Base-by-base conservation (phyloP, 1,284 basidiomycete species). In the Ganoderma lucidum region DNA sequence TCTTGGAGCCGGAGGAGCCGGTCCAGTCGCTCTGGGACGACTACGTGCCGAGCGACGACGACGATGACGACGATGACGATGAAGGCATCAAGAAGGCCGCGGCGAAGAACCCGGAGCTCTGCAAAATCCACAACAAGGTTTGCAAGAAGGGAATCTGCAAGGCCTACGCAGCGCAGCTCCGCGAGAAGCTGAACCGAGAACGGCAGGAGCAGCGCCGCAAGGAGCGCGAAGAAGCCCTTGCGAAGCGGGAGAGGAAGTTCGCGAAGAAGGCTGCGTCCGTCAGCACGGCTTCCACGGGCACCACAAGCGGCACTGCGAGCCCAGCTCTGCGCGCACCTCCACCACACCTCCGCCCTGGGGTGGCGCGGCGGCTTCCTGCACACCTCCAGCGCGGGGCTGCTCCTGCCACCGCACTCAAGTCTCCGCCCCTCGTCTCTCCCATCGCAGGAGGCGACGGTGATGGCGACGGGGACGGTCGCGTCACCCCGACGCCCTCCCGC, bases 141-240 rank as follows among this genome's bases (percentile, higher is more conserved):
- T 78, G 78, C 69, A 68, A 58, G 51, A 74, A 73, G 64, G 77
- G 77, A 44, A 78, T 79, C 23, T 80, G 78, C 67, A 53, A 63
- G 37, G 65, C 73, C 39, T 72, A 74, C 53, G 70, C 61, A 2
- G 59, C 62, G 6, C 70, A 61, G 32, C 10, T 61, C 42, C 60
- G 69, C 35, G 58, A 65, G 41, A 48, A 66, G 45, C 61, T 55
- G 30, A 53, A 60, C 17, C 32, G 35, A 23, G 64, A 64, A 17
- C 70, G 68, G 32, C 51, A 63, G 23, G 62, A 61, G 23, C 41
- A 37, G 42, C 44, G 42, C 28, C 17, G 55, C 35, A 45, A 58
- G 39, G 39, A 51, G 28, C 69, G 69, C 44, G 63, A 62, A 42
- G 61, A 19, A 6, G 32, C 62, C n/a, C 41, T 8, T 8, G 39